phyloP scores from a whole-genome alignment of 805 yeast species.

The Schwanniomyces occidentalis region DNA sequence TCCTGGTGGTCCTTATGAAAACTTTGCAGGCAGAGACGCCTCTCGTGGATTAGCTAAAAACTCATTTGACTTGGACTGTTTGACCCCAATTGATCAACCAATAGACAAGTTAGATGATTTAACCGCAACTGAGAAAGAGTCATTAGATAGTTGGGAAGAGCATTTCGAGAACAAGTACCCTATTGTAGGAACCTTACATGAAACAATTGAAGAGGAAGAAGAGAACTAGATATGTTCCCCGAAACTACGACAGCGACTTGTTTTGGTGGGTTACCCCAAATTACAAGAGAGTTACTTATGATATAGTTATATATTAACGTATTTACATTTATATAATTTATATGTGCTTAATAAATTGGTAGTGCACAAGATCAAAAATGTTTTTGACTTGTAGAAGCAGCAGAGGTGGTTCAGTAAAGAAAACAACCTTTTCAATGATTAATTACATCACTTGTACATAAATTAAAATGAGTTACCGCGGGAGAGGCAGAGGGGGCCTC shows the following conservation, averaged over 20 bases:
- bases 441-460: too few relatives aligned
- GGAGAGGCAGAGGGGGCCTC: constrained; percentile 35
- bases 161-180: constrained; percentile 83
- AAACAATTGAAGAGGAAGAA: constrained; percentile 8
- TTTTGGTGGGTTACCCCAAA: too few relatives aligned
- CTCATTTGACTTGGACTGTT: constrained; percentile 69
- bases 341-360: too few relatives aligned
- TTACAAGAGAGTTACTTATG: too few relatives aligned
- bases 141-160: constrained; percentile 81
- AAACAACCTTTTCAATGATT: too few relatives aligned
- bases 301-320: too few relatives aligned
- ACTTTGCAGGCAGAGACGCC: constrained; percentile 96
- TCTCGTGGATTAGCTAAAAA: constrained; percentile 88
- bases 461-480: constrained; percentile 35
- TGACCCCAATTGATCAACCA: constrained; percentile 73
- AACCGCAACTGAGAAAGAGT: constrained; percentile 55
- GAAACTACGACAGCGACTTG: too few relatives aligned
- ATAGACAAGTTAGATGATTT: constrained; percentile 72
- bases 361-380: too few relatives aligned
- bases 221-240: too few relatives aligned
- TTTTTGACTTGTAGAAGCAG: too few relatives aligned
- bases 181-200: constrained; percentile 66
- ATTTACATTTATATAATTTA: too few relatives aligned
- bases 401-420: too few relatives aligned
- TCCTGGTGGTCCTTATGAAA: constrained; percentile 92